Base-by-base conservation (phyloP, 768 basidiomycete genomes). In the Suillus bovinus region DNA sequence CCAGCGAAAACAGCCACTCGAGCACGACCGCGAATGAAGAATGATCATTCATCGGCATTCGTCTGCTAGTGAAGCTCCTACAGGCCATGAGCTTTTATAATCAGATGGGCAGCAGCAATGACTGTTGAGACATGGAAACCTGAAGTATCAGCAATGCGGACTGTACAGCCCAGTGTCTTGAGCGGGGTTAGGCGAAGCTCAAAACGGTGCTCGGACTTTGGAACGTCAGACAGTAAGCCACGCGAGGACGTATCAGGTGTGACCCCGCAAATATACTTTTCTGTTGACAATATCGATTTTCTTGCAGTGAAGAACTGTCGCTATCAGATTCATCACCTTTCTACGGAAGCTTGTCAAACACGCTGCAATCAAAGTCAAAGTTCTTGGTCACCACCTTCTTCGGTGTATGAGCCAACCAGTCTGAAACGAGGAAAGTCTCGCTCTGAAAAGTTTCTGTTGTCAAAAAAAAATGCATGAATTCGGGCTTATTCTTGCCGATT, bases 111-210 rank as follows among this genome's bases (percentile, higher is more conserved):
- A 6, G 81, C 84, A 14, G 81, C 77, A 34, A 85, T 83, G 1
- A 77, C 81, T 53, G 78, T 74, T 0, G 84, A 73, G n/a, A 81
- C 78, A 14, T 69, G 70, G 71, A 86, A 86, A 2, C 78, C 81
- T 41, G 77, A 74, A 0, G 81, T 80, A 70, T 86, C 85, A 20
- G 82, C 80, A 41, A 84, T 76, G 67, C 84, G 85, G 54, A 84
- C 76, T 5, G 77, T 76, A 17, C 85, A 84, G 27, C 84, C 84
- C 9, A 74, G 74, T 33, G 77, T 76, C 61, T 75, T 74, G 4
- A 58, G 16, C 14, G 54, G 54, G 49, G 52, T 34, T 56, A 36
- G 8, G 16, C 50, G 6, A 54, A 10, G 59, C 10, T 36, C 56
- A 16, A 41, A 56, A 38, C 36, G 74, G 75, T 27, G 78, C 70